Conservation (phyloP, 371 early-diverging fungal genomes). For the Capillidium rhysosporum region DNA sequence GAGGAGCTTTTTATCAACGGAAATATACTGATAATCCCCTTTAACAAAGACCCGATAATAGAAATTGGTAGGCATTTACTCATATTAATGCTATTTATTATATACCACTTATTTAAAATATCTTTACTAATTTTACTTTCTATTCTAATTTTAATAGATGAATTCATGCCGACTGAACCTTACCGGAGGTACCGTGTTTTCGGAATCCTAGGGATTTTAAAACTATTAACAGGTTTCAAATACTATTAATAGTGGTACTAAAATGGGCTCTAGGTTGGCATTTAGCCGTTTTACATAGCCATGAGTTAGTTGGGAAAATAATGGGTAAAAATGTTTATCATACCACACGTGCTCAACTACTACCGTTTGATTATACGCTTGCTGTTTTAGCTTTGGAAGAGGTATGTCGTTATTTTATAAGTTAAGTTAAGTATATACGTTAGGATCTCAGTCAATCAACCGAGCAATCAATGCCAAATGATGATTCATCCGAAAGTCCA, state of each 20-base stretch:
- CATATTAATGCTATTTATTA: too few species aligned
- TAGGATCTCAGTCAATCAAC: neutral
- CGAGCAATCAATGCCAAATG: neutral
- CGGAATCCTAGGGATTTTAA: neutral
- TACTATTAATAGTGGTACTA: neutral
- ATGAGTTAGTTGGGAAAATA: neutral
- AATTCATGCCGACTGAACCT: neutral
- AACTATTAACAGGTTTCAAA: constrained; percentile 2
- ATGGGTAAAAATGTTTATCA: neutral
- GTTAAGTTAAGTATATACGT: neutral
- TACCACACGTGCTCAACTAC: neutral
- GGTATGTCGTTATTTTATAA: neutral
- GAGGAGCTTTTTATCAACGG: too few species aligned
- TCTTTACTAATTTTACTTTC: too few species aligned
- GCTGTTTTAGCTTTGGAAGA: constrained; percentile 3
- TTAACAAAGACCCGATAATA: too few species aligned
- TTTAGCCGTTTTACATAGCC: neutral
- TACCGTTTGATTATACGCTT: constrained; percentile 4
- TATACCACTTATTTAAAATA: too few species aligned
- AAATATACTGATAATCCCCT: too few species aligned
- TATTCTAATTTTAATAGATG: neutral
- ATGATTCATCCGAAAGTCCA: neutral
- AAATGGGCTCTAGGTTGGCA: constrained; percentile 1
- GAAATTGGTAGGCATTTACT: too few species aligned
- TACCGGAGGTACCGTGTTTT: neutral